phyloP scores from a whole-genome alignment of 129 eudicot genomes.

The Helianthus tuberosus region DNA sequence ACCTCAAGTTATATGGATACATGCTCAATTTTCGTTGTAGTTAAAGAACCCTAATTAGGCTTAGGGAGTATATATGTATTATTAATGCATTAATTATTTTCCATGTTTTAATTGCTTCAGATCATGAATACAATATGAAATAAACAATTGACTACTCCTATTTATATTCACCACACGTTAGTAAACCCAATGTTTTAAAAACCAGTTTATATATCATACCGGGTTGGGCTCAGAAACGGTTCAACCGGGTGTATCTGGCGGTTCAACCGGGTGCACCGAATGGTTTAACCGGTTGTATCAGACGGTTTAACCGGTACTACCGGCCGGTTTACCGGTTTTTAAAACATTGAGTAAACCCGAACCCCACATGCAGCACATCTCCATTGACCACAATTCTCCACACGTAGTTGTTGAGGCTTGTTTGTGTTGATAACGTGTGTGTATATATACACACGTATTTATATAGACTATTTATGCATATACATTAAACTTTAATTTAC shows the following conservation, averaged over 20 bases:
- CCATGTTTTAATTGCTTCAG: conserved; percentile 5
- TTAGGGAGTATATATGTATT: not conserved
- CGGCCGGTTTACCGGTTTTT: too few relatives aligned
- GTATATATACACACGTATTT: not conserved
- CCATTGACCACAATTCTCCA: conserved; percentile 30
- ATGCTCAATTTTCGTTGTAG: too few relatives aligned
- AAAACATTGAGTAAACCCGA: not conserved
- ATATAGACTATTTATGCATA: not conserved
- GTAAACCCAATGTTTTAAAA: too few relatives aligned
- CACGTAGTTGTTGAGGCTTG: not conserved
- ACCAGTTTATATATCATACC: too few relatives aligned
- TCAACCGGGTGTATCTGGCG: too few relatives aligned
- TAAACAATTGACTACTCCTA: not conserved
- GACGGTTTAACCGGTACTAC: too few relatives aligned
- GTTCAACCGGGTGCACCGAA: too few relatives aligned
- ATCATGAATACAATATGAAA: not conserved
- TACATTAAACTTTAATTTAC: not conserved
- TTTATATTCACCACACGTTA: conserved; percentile 1
- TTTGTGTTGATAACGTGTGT: too few relatives aligned
- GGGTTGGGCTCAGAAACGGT: too few relatives aligned
- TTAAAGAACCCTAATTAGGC: too few relatives aligned
- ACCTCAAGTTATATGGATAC: too few relatives aligned
- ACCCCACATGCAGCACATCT: conserved; percentile 34
- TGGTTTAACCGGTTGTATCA: too few relatives aligned
- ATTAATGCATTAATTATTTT: not conserved